Evolutionary conservation across 2,329 filamentous ascomycete genomes (phyloP), one percentile per base, ranked within the genome.

Genomic region (Grosmannia penicillata): DNA sequence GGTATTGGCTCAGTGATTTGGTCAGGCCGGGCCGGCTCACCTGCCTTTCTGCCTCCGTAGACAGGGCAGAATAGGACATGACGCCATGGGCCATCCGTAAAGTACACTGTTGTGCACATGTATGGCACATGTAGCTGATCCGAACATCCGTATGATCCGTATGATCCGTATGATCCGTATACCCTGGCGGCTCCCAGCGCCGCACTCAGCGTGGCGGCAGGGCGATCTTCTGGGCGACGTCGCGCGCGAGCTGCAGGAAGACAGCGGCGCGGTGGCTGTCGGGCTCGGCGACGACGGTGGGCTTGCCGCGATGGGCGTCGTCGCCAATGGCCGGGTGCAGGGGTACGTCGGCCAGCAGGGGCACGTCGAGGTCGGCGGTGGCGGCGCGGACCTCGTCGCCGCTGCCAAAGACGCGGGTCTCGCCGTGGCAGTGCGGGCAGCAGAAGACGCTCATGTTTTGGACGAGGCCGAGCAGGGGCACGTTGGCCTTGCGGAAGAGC

Each of bases 381-480:
- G 87, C 71, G 22, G 63, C 66, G 27, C 66, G 60, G 1, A 89
- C 82, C 14, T 75, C 72, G 41, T 74, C 70, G 27, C 67, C 65
- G 1, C 72, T 69, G 2, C 82, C 81, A 53, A 93, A 91, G 18
- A 94, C 76, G 44, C 74, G 75, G 4, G 79, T 83, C 47, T 78
- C 67, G n/a, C 74, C 68, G 6, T 74, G 68, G 51, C 87, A 95
- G 47, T 78, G 71, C 1, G 83, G 83, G 49, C 86, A 93, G 4
- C 68, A 72, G 54, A 93, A 93, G 27, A 85, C 68, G 8, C 78
- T 79, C 86, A 94, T 94, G 53, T 94, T 94, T 54, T 91, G 80
- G 15, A 98, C 79, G 59, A 96, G 75, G 2, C 91, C 91, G 2
- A 96, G 64, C 25, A 91, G 70, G 36, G 82, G 78, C 6, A 93